Evolutionary conservation across 1,284 basidiomycete genomes (phyloP), one percentile per base, ranked within the genome.

Genomic region (Violaceomyces palustris): DNA sequence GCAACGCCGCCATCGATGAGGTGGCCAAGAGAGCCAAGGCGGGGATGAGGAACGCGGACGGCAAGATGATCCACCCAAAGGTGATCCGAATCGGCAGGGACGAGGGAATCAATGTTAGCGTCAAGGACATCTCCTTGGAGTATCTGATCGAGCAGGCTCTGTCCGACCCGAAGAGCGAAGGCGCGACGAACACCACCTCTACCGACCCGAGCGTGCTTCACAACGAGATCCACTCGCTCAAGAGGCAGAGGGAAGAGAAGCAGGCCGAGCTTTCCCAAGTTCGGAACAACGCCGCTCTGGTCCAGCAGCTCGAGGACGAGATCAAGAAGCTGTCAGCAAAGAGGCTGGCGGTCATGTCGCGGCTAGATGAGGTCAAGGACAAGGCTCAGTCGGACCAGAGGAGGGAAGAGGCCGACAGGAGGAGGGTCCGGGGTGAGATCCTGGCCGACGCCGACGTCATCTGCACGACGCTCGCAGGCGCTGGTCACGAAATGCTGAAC

Each of bases 1-100:
- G 88, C 78, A 99, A 99, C 73, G 94, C 94, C 12, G 94, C 94
- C 30, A 93, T 99, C 39, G 92, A 99, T 71, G 94, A 99, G 76
- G 85, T 98, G 21, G 88, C 89, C 6, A 82, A 83, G 66, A 85
- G 94, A 43, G 76, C 97, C 30, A 87, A 87, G 72, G 83, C 87
- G 27, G 85, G 87, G 4, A 81, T 86, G 26, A 79, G 82, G 26
- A 79, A 81, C 17, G 74, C 81, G 9, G 77, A 81, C 21, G 83
- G 82, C 36, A 77, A 77, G 40, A 75, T 79, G 6, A 75, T 81
- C 17, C 69, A 78, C 14, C 82, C 86, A 21, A 91, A 85, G 44
- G 84, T 98, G 4, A 91, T 98, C 17, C 85, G 94, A 25, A 81
- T 96, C 42, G 94, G 94, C 30, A 78, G 84, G 2, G 83, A 87